These are phyloP conservation scores for Daedaleopsis sinensis DNA, from an alignment of 768 basidiomycete genomes.

Conservation along the genomic window DNA sequence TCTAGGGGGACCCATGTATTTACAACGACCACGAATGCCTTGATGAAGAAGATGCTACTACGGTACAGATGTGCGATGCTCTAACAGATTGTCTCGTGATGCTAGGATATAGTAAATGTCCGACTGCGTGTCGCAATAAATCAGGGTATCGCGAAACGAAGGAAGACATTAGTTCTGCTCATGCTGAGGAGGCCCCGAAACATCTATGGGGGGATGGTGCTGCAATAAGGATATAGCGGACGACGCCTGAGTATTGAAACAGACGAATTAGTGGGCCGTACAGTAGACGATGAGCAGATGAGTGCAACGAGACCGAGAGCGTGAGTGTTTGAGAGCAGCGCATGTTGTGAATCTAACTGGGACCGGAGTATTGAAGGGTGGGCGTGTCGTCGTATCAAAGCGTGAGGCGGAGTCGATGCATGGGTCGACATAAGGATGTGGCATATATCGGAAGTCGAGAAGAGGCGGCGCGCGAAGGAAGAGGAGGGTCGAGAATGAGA, in stretches of 20 bases:
- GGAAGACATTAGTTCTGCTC: slow-evolving; percentile 53
- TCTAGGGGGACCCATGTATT: slow-evolving; percentile 11
- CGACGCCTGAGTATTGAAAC: slow-evolving; percentile 27
- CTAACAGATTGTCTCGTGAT: slow-evolving; percentile 71
- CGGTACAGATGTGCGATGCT: slow-evolving; percentile 62
- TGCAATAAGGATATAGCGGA: slow-evolving; percentile 21
- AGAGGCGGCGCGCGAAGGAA: slow-evolving; percentile 13
- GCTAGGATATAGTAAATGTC: slow-evolving; percentile 48
- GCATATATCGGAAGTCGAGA: slow-evolving; percentile 20
- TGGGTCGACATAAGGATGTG: slow-evolving; percentile 30
- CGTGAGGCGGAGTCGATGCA: slow-evolving; percentile 22
- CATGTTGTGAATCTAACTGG: slow-evolving; percentile 42
- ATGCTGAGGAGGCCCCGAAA: slow-evolving; percentile 42
- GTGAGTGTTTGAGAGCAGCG: slow-evolving; percentile 62
- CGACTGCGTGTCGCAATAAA: slow-evolving; percentile 51
- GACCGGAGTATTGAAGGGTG: slow-evolving; percentile 13
- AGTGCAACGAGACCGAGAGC: slow-evolving; percentile 57
- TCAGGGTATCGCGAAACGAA: slow-evolving; percentile 58
- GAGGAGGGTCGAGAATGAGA: slow-evolving; percentile 16
- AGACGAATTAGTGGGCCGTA: slow-evolving; percentile 43
- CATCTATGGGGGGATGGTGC: slow-evolving; percentile 41
- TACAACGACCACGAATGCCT: slow-evolving; percentile 22
- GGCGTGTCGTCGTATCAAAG: slow-evolving; percentile 7
- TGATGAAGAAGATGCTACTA: slow-evolving; percentile 31
- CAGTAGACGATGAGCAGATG: slow-evolving; percentile 49